A percentile compares a stretch with the other conserved stretches of the same genome.
These are phyloP conservation scores for Fusarium compactum DNA, from an alignment of 2,329 filamentous ascomycete genomes.

Conservation along the genomic window DNA sequence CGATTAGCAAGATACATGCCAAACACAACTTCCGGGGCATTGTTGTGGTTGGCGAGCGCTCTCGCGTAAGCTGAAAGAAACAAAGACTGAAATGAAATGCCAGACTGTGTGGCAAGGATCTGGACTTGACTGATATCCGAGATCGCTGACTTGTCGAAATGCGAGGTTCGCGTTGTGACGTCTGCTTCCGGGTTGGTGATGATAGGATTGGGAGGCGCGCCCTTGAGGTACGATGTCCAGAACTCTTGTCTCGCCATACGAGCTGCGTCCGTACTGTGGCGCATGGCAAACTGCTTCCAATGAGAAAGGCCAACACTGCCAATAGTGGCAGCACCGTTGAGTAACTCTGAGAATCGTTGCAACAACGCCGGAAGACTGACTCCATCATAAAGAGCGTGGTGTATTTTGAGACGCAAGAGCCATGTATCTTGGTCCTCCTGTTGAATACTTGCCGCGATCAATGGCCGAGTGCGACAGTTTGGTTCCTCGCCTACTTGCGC, in stretches of 20 bases:
- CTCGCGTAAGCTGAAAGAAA: constrained; percentile 80
- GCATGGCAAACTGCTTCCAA: constrained; percentile 48
- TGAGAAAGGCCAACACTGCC: constrained; percentile 18
- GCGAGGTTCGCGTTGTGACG: constrained; percentile 34
- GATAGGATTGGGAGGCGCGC: not conserved
- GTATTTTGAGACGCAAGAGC: constrained; percentile 70
- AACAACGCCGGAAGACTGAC: constrained; percentile 78
- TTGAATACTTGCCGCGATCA: constrained; percentile 24
- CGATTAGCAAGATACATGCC: constrained; percentile 89
- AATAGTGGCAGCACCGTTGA: not conserved
- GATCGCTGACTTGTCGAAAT: constrained; percentile 63
- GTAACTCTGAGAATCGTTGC: constrained; percentile 46
- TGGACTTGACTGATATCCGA: constrained; percentile 50
- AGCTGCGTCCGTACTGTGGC: constrained; percentile 11
- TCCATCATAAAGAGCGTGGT: constrained; percentile 91
- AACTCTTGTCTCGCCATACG: constrained; percentile 49
- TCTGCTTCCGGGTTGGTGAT: not conserved
- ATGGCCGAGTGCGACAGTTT: constrained; percentile 4
- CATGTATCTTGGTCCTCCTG: constrained; percentile 39
- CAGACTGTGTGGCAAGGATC: constrained; percentile 58
- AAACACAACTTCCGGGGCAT: constrained; percentile 66
- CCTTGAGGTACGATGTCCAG: constrained; percentile 58
- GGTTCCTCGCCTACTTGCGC: not conserved
- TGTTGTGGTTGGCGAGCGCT: constrained; percentile 48
- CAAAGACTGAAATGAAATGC: constrained; percentile 77